Conservation (phyloP, 331 rosid species). For the Erythrophleum ivorense region DNA sequence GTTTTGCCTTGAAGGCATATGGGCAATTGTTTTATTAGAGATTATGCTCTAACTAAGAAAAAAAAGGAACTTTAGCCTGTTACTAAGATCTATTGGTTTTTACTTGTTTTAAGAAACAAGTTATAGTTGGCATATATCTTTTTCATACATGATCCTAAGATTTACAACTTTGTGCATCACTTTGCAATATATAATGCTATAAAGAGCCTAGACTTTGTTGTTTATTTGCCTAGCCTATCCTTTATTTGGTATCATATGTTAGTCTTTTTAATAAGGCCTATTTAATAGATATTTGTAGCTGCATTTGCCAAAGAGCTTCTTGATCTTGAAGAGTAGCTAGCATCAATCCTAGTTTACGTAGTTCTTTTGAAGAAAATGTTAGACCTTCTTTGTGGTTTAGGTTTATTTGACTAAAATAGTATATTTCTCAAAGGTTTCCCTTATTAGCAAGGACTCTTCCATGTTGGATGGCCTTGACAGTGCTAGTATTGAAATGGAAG, state of each 20-base stretch:
- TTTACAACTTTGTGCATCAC: conserved; percentile 98
- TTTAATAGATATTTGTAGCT: conserved; percentile 96
- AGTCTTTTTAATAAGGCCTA: conserved; percentile 33
- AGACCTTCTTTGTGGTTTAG: conserved; percentile 23
- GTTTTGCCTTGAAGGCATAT: not conserved
- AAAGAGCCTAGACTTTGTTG: conserved; percentile 30
- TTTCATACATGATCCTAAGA: conserved; percentile 79
- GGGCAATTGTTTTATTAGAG: not conserved
- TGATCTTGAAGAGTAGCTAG: conserved; percentile 93
- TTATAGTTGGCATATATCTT: not conserved
- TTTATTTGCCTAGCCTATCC: conserved; percentile 24
- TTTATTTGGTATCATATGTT: conserved; percentile 32
- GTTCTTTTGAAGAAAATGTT: conserved; percentile 33
- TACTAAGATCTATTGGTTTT: not conserved
- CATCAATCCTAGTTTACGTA: conserved; percentile 87
- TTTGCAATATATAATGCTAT: conserved; percentile 65
- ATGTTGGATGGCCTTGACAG: conserved; percentile 99
- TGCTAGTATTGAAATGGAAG: conserved; percentile 96
- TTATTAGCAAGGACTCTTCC: conserved; percentile 98
- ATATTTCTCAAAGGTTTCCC: conserved; percentile 72
- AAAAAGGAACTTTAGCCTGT: not conserved
- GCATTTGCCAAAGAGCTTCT: conserved; percentile 99
- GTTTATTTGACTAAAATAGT: conserved; percentile 49
- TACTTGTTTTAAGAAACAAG: not conserved
- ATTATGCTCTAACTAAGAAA: not conserved